Percentiles rank a stretch among this genome's conserved stretches.
Conservation (phyloP, 495 filamentous ascomycete genomes). For the Sphaerosporella brunnea region DNA sequence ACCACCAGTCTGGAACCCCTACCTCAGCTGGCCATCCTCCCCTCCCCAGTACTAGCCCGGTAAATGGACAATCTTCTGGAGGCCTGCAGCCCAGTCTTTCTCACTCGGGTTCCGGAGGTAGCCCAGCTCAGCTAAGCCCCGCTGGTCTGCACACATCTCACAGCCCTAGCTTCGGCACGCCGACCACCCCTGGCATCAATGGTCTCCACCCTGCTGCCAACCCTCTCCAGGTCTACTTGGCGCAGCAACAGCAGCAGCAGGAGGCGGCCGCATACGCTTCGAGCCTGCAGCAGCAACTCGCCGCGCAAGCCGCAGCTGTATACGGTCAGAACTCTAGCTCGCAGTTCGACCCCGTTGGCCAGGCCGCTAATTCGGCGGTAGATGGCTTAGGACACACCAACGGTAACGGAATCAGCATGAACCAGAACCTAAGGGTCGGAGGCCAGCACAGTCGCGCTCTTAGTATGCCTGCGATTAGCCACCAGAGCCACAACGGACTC, state of each 20-base stretch:
- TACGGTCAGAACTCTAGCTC: constrained; percentile 32
- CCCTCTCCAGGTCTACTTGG: constrained; percentile 73
- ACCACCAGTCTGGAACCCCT: constrained; percentile 26
- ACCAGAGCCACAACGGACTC: constrained; percentile 40
- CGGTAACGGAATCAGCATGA: constrained; percentile 21
- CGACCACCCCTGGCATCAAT: constrained; percentile 42
- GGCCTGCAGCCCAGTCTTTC: constrained; percentile 30
- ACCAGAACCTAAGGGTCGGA: constrained; percentile 24
- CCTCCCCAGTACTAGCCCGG: constrained; percentile 35
- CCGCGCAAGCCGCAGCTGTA: constrained; percentile 40
- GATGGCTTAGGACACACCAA: constrained; percentile 11
- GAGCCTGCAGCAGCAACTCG: constrained; percentile 39
- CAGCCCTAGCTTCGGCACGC: constrained; percentile 23
- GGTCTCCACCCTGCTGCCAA: constrained; percentile 48
- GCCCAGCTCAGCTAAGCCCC: constrained; percentile 36
- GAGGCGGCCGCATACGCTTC: constrained; percentile 34
- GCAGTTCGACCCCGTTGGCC: constrained; percentile 20
- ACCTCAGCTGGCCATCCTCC: constrained; percentile 48
- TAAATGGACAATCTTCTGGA: constrained; percentile 26
- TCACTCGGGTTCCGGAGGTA: constrained; percentile 48
- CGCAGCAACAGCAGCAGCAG: constrained; percentile 50
- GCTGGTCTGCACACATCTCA: constrained; percentile 28
- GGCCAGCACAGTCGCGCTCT: constrained; percentile 28
- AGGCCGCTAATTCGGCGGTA: constrained; percentile 13
- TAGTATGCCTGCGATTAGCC: constrained; percentile 31